A percentile compares a stretch with the other conserved stretches of the same genome.
phyloP scores from a whole-genome alignment of 106 monocot genomes.

The Acanthochlamys bracteata region DNA sequence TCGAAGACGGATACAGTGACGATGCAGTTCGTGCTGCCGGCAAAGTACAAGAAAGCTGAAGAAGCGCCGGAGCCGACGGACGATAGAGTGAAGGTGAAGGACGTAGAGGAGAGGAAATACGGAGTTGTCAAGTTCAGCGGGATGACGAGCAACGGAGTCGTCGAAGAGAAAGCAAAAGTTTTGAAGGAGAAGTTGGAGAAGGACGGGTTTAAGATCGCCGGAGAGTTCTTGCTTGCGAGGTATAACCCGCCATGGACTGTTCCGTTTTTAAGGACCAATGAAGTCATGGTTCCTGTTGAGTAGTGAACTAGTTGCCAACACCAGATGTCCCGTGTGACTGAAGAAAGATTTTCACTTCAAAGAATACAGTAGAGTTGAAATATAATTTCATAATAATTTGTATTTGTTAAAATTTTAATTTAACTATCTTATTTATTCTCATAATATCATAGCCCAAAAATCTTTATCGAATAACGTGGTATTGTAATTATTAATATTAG shows the following conservation, averaged over 20 bases:
- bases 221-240: slow-evolving; percentile 55
- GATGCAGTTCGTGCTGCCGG: slow-evolving; percentile 85
- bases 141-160: slow-evolving; percentile 42
- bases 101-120: slow-evolving; percentile 70
- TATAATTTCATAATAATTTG: no score
- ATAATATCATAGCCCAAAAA: no score
- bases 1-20: slow-evolving; percentile 18
- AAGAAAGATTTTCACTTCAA: no score
- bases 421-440: no score
- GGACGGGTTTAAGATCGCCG: slow-evolving; percentile 47
- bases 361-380: no score
- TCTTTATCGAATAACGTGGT: no score
- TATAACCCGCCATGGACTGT: slow-evolving; percentile 96
- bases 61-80: slow-evolving; percentile 79
- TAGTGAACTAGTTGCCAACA: no score
- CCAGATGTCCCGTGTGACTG: no score
- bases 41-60: slow-evolving; percentile 55
- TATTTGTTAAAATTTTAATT: no score
- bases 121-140: slow-evolving; percentile 74
- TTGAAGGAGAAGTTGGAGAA: slow-evolving; percentile 61
- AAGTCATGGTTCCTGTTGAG: slow-evolving; percentile 76
- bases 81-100: slow-evolving; percentile 65
- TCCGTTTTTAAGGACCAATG: slow-evolving; percentile 79
- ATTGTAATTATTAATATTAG: no score
- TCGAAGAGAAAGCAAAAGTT: slow-evolving; percentile 48